Conservation (phyloP, 2,329 filamentous ascomycete genomes). For the Ophiocordyceps sinensis region DNA sequence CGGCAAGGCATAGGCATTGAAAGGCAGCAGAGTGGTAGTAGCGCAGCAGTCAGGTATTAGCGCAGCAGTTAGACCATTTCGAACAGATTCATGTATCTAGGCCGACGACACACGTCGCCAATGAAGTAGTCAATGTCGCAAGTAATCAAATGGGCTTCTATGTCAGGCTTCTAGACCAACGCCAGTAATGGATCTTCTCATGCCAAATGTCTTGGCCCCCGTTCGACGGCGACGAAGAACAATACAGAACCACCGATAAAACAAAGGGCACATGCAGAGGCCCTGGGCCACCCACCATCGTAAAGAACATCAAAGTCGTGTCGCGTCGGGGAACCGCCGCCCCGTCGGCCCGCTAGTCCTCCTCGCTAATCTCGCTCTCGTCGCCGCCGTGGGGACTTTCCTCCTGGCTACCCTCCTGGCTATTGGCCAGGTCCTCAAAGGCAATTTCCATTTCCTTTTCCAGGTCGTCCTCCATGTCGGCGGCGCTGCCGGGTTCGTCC, state of each 20-base stretch:
- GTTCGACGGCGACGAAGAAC: too few relatives aligned
- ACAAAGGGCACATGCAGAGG: background rate
- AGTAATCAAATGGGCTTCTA: too few relatives aligned
- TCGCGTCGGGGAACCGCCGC: background rate
- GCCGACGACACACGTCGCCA: too few relatives aligned
- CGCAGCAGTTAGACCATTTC: too few relatives aligned
- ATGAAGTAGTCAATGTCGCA: too few relatives aligned
- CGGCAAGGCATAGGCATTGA: too few relatives aligned
- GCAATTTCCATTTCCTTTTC: constrained; percentile 39
- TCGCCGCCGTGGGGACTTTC: constrained; percentile 36
- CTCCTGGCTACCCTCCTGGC: constrained; percentile 32
- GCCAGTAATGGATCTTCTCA: too few relatives aligned
- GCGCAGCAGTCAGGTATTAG: too few relatives aligned
- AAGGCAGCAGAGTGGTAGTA: too few relatives aligned
- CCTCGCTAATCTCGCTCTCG: constrained; percentile 53
- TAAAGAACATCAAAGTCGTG: background rate
- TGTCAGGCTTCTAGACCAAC: too few relatives aligned
- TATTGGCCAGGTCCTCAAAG: constrained; percentile 37
- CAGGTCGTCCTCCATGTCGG: constrained; percentile 22
- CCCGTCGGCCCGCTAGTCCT: constrained; percentile 29
- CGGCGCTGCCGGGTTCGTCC: constrained; percentile 14
- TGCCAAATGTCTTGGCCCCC: too few relatives aligned
- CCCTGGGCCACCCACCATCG: background rate
- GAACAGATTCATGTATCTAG: too few relatives aligned
- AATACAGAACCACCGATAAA: background rate